Evolutionary conservation across 345 rosid species (phyloP).

Genomic region (Corymbia maculata): DNA sequence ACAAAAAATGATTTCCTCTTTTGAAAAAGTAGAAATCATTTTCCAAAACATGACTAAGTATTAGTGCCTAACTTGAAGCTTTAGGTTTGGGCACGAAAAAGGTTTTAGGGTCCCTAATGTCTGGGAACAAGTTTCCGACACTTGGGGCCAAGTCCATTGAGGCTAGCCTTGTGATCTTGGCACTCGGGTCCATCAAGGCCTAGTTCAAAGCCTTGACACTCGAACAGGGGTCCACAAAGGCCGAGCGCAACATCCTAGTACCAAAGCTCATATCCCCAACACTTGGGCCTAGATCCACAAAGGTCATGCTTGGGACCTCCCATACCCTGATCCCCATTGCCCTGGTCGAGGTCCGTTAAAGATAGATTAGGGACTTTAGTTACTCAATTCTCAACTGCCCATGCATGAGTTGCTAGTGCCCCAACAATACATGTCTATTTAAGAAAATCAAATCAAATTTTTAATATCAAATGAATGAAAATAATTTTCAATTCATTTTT

Average conservation of each 20-base stretch:
- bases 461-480: not conserved
- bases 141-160: not conserved
- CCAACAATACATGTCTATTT: not conserved
- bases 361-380: not conserved
- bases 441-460: too few species aligned
- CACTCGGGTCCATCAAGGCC: not conserved
- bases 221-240: not conserved
- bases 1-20: not conserved
- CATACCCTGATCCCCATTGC: not conserved
- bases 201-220: not conserved
- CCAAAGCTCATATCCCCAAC: not conserved
- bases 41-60: not conserved
- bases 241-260: not conserved
- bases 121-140: not conserved
- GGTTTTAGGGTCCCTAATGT: not conserved
- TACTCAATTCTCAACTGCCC: not conserved
- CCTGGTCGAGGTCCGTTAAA: not conserved
- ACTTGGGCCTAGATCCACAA: not conserved
- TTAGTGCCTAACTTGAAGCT: too few species aligned
- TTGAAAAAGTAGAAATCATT: too few species aligned
- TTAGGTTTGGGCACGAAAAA: not conserved
- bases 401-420: not conserved
- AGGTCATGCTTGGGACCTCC: not conserved
- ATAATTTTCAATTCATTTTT: too few species aligned
- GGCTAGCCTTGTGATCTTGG: not conserved